Base-by-base conservation (phyloP, 495 filamentous ascomycete genomes). In the Aspergillus bertholletiae region DNA sequence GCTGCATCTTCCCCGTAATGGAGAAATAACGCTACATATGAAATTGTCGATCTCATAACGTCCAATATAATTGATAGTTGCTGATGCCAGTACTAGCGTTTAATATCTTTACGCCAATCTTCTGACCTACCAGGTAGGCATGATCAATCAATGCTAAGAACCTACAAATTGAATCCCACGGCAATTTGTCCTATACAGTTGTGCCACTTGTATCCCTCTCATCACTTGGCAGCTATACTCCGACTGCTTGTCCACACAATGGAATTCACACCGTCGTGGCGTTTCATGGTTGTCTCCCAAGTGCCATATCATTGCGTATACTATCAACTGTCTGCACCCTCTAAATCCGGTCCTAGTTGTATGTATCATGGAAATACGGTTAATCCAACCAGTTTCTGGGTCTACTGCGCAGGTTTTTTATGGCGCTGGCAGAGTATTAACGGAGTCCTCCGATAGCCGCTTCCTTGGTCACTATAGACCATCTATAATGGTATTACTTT, bases 131-230 rank as follows among this genome's bases (percentile, higher is more conserved):
- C n/a, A n/a, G n/a, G n/a, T n/a, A 27, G 9, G 27, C 11, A 3
- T 9, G 0, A n/a, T 17, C 22, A 20, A 44, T 7, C 24, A 3
- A 48, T 9, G 18, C 46, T 49, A 37, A 45, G 32, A 32, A 27
- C 1, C 26, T 55, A 49, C 61, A 87, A 78, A 72, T 87, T 7
- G 81, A 85, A 73, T 57, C 62, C 50, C 81, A 85, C 67, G 86
- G 86, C 62, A 46, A 78, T 35, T 69, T 86, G 0, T 70, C 68
- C 40, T 86, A 85, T 65, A 77, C 75, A 5, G 65, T 85, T 11
- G 78, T 85, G n/a, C 84, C 84, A 2, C 75, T 87, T 1, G 67
- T 86, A 54, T 87, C 86, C 64, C 74, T 87, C 22, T 82, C 82
- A 5, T 82, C 84, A 0, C 68, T 86, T 34, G 75, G 72, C 8